Evolutionary conservation across 495 filamentous ascomycete species (phyloP).

Genomic region (Tetracladium setigerum): DNA sequence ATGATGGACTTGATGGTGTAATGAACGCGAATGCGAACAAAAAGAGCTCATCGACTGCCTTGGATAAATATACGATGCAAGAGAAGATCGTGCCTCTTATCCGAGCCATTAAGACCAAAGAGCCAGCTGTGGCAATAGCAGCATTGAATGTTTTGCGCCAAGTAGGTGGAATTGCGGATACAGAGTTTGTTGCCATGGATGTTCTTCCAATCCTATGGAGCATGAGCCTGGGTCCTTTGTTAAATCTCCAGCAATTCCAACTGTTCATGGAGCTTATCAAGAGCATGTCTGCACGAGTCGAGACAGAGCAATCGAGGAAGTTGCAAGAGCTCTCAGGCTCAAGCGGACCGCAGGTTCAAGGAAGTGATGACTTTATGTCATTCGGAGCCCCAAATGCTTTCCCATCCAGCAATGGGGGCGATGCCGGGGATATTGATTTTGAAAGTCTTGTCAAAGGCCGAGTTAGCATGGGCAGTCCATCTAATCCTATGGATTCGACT

Average conservation of each 20-base stretch:
- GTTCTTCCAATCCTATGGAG: constrained; percentile 83
- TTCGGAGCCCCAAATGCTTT: constrained; percentile 44
- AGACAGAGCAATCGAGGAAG: constrained; percentile 81
- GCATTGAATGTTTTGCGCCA: constrained; percentile 76
- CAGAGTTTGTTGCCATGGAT: constrained; percentile 91
- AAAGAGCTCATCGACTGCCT: constrained; percentile 56
- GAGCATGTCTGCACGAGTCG: constrained; percentile 66
- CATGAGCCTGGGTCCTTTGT: constrained; percentile 83
- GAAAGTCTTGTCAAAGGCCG: constrained; percentile 78
- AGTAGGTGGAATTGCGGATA: constrained; percentile 73
- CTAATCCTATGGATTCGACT: constrained; percentile 31
- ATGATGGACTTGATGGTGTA: constrained; percentile 68
- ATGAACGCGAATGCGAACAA: constrained; percentile 43
- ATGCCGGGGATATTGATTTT: constrained; percentile 63
- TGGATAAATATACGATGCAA: constrained; percentile 96
- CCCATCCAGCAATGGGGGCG: constrained; percentile 34
- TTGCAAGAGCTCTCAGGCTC: constrained; percentile 67
- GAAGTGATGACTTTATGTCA: constrained; percentile 50
- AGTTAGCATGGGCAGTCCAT: constrained; percentile 13
- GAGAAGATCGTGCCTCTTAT: constrained; percentile 90
- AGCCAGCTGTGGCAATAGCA: constrained; percentile 96
- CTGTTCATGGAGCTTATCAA: constrained; percentile 83
- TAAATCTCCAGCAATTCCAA: constrained; percentile 82
- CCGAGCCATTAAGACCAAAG: constrained; percentile 92
- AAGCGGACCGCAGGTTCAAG: constrained; percentile 24